Evolutionary conservation across 345 rosid species (phyloP), one percentile per base, ranked within the genome.

Genomic region (Rhizophora mangle): DNA sequence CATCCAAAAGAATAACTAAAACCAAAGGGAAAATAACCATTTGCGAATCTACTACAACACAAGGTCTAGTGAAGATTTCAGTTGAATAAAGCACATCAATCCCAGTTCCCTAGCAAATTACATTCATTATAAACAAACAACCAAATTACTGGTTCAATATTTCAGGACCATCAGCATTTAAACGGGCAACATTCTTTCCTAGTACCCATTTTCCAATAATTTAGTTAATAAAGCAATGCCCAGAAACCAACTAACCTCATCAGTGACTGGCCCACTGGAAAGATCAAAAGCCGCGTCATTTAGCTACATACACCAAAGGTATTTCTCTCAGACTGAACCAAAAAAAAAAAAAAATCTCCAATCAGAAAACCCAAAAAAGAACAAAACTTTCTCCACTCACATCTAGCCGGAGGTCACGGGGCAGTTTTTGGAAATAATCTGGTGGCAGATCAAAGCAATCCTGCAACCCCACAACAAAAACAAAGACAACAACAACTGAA

Each of bases 211-310:
- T 43, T 39, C 5, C 49, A 43, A 15, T 43, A 43, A 43, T 43
- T 43, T 43, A 43, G 49, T 3, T n/a, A 68, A 72, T 16, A n/a
- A 72, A 54, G 34, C 67, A 68, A 37, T 7, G 47, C 15, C 32
- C 37, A 19, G 60, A 63, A 37, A 29, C 54, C 15, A 60, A 72
- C 87, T 64, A 61, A 89, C 97, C 98, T 94, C 95, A 64, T 89
- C 83, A 46, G 84, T 60, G 56, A 91, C 87, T 0, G 87, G 85
- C 65, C 97, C 98, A 71, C 84, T 94, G 21, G 98, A 89, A 72
- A 94, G 90, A 86, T 94, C 96, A 77, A 94, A 94, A 52, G 98
- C 97, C 10, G 98, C 98, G 76, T 94, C 98, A 69, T 88, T 94
- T 39, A 94, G 76, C 98, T 91, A 67, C 79, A 68, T 32, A 55